Conservation (phyloP, 345 rosid species). For the Aegle marmelos region DNA sequence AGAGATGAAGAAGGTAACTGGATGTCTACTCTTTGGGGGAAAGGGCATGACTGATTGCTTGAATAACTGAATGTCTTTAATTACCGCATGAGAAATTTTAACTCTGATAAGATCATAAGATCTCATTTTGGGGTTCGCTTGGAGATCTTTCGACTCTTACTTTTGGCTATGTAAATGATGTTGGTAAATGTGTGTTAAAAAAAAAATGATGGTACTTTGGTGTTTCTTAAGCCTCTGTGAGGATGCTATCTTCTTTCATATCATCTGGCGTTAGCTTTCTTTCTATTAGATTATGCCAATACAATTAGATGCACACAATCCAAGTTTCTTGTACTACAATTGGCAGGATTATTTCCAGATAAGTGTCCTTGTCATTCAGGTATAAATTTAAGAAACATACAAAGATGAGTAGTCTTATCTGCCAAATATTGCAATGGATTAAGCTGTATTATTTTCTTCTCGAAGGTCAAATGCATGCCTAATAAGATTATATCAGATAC, state of each 20-base stretch:
- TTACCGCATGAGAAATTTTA: not conserved
- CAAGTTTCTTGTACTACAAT: not conserved
- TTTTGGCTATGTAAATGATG: constrained; percentile 19
- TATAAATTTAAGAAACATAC: not conserved
- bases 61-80: not conserved
- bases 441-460: not conserved
- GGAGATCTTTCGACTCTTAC: constrained; percentile 34
- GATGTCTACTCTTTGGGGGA: not conserved
- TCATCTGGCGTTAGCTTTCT: not conserved
- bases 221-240: not conserved
- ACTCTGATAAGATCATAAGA: constrained; percentile 27
- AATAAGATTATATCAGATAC: not conserved
- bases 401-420: not conserved
- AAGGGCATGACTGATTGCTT: not conserved
- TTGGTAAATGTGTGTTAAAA: not conserved
- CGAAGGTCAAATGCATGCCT: not conserved
- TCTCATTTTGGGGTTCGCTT: constrained; percentile 54
- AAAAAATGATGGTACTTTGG: not conserved
- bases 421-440: not conserved
- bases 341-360: not conserved
- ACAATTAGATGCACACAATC: not conserved
- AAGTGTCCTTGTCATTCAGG: not conserved
- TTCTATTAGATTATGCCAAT: not conserved
- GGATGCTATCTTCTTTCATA: not conserved
- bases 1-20: constrained; percentile 38